A percentile compares a stretch with the other conserved stretches of the same genome.
Conservation (phyloP, 2,329 filamentous ascomycete genomes). For the Zopfia rhizophila region DNA sequence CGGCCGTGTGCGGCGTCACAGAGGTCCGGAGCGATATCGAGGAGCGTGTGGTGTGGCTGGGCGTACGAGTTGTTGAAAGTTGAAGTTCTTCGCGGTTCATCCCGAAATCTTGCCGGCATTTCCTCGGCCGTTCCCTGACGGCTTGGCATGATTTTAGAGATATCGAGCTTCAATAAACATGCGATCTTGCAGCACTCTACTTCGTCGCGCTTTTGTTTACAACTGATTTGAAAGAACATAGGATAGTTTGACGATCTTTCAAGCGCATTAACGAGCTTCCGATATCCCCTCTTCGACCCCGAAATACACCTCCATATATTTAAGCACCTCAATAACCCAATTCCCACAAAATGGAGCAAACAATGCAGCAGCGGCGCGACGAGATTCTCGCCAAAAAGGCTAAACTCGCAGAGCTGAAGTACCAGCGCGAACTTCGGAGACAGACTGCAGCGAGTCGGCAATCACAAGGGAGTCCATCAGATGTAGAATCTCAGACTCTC, state of each 20-base stretch:
- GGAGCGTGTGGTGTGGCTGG: slow-evolving; percentile 29
- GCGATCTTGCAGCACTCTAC: no score
- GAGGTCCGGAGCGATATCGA: slow-evolving; percentile 34
- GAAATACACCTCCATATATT: not conserved
- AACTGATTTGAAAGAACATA: no score
- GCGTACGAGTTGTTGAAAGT: slow-evolving; percentile 36
- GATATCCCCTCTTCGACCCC: not conserved
- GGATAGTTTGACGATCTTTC: no score
- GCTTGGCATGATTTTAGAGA: slow-evolving; percentile 41
- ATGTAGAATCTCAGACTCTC: slow-evolving; percentile 64
- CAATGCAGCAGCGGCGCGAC: slow-evolving; percentile 85
- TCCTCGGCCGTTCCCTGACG: slow-evolving; percentile 29
- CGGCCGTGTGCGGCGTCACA: slow-evolving; percentile 27
- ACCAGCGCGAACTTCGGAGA: slow-evolving; percentile 84
- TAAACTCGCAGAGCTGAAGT: slow-evolving; percentile 95
- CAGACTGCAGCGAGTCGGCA: slow-evolving; percentile 77
- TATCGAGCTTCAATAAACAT: no score
- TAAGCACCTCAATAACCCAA: slow-evolving; percentile 13
- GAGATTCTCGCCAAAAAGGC: slow-evolving; percentile 97
- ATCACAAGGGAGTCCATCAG: slow-evolving; percentile 71
- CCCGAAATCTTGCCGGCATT: slow-evolving; percentile 30
- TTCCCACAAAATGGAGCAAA: slow-evolving; percentile 51
- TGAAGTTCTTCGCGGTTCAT: slow-evolving; percentile 39
- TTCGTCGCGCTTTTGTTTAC: not conserved
- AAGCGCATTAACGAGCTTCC: no score